Base-by-base conservation (phyloP, 768 basidiomycete species). In the Kwoniella pini region DNA sequence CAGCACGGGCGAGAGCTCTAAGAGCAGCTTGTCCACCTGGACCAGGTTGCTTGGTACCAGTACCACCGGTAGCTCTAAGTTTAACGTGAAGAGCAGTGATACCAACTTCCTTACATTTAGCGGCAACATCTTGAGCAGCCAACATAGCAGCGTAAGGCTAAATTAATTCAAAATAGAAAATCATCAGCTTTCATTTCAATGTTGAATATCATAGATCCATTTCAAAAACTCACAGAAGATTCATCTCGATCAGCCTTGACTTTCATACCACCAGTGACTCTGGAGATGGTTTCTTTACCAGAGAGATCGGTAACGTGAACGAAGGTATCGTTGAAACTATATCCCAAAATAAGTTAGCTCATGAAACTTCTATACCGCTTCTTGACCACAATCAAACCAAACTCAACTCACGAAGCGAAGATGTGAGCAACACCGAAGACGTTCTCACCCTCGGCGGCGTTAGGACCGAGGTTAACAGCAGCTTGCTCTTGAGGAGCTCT, bases 231-330 rank as follows among this genome's bases (percentile, higher is more conserved):
- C 58, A 77, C 96, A 91, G 94, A 97, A 40, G 93, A 97, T 82
- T 99, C 96, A 82, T 99, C 96, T 81, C 96, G 89, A 82, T 99
- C 96, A 12, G 95, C 96, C 84, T 98, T 99, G 82, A 99, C 96
- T 84, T 98, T 98, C 96, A 98, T 98, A 63, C 96, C 96, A 80
- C 94, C 94, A 69, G 96, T 98, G 65, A 97, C 92, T 77, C 96
- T 91, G 72, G 91, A 90, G 82, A 99, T 92, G 79, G 96, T 99
- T 84, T 98, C 96, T 83, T 91, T 94, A 74, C 96, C 96, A 22
- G 93, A 93, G 60, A 98, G 82, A 89, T 98, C 96, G 80, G 96
- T 99, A 76, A 99, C 84, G 79, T 99, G 96, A 70, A 99, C 96
- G 80, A 98, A 98, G 60, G 96, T 99, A 78, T 99, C 96, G 82